Conservation (phyloP, 2,329 filamentous ascomycete genomes). For the Blumeria graminis region DNA sequence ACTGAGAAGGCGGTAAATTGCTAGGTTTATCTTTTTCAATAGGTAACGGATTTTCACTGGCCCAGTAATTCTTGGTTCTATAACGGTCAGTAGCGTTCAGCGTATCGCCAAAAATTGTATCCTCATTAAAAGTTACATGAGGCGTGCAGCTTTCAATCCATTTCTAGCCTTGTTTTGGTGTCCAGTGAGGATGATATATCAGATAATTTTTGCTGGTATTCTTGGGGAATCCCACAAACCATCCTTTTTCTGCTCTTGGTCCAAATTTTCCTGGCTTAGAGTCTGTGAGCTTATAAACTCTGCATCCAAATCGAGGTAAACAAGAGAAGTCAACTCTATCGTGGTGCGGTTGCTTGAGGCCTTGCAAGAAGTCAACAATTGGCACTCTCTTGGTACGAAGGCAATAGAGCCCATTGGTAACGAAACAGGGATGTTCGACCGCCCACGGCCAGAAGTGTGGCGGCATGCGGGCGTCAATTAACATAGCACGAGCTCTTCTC, state of each 20-base stretch:
- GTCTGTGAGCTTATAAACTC: neutral
- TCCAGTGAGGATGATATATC: neutral
- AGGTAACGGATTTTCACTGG: neutral
- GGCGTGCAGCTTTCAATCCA: neutral
- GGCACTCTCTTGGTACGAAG: neutral
- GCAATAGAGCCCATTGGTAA: too few relatives aligned
- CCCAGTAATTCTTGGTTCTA: neutral
- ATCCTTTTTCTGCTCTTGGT: neutral
- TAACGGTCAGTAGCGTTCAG: neutral
- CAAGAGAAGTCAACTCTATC: slow-evolving; percentile 1
- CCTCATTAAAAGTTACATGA: neutral
- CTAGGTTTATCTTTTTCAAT: neutral
- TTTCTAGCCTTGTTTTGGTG: neutral
- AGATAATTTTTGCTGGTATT: neutral
- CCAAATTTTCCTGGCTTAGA: neutral
- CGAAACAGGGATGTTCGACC: neutral
- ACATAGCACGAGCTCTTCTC: neutral
- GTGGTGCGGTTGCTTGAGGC: neutral
- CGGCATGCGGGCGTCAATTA: neutral
- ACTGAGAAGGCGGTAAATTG: neutral
- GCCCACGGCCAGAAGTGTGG: neutral
- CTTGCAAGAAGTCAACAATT: neutral
- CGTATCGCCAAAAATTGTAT: neutral
- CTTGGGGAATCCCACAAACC: neutral
- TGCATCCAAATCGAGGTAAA: neutral